Base-by-base conservation (phyloP, 1,284 basidiomycete species). In the Ceratobasidium theobromae region DNA sequence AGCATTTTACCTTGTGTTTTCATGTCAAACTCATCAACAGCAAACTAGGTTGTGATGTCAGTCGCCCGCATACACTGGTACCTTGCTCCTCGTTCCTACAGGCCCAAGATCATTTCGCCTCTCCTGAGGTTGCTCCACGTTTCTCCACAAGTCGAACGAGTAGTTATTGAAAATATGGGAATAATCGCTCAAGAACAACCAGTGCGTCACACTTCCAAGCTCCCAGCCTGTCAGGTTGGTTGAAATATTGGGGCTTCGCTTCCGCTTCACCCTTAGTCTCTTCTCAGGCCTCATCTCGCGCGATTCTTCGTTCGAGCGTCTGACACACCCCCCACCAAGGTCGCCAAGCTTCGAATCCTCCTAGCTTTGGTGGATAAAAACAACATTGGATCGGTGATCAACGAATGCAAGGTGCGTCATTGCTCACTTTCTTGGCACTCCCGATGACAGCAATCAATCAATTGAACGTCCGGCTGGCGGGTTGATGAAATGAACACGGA, bases 381-480 rank as follows among this genome's bases (percentile, higher is more conserved):
- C 33, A 95, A 89, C 70, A 85, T 89, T 55, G 80, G 84, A 46
- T 77, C 81, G 0, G 81, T 93, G 8, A 77, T 96, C 67, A 80
- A 86, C 30, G 95, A 98, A 74, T 87, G 95, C 71, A 86, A 89
- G 72, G 92, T 94, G 57, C 67, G 87, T 71, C 12, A 25, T 25
- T 48, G 21, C 5, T 43, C 14, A 6, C 5, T 16, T 43, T 43
- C 21, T 18, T n/a, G 40, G 16, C 5, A 18, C 5, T 14, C 16
- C n/a, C n/a, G n/a, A n/a, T n/a, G n/a, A n/a, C n/a, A n/a, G n/a
- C n/a, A n/a, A n/a, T n/a, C n/a, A n/a, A n/a, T n/a, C n/a, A n/a
- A n/a, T n/a, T n/a, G n/a, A n/a, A n/a, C n/a, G n/a, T n/a, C n/a
- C n/a, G n/a, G n/a, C n/a, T n/a, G n/a, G n/a, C n/a, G 16, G 40